Percentiles rank a stretch among this genome's conserved stretches.
Evolutionary conservation across 805 yeast species (phyloP).

Genomic region (Saccharomycopsis vini): DNA sequence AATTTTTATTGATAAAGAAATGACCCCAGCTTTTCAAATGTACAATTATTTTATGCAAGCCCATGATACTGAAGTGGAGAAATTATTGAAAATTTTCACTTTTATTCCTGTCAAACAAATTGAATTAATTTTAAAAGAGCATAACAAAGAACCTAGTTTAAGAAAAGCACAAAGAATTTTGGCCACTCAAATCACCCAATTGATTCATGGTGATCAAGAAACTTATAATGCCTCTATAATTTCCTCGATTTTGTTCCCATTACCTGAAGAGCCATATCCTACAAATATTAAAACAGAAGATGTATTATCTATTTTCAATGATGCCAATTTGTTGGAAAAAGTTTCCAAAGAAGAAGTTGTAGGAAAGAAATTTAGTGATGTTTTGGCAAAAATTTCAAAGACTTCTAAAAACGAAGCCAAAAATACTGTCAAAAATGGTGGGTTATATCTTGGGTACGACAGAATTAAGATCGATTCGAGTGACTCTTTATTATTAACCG

Average conservation of each 20-base stretch:
- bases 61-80: slow-evolving; percentile 66
- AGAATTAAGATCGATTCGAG: slow-evolving; percentile 45
- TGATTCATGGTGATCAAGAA: slow-evolving; percentile 75
- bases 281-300: slow-evolving; percentile 39
- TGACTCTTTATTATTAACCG: slow-evolving; percentile 39
- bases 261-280: slow-evolving; percentile 39
- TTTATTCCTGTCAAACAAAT: slow-evolving; percentile 60
- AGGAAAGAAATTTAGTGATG: slow-evolving; percentile 37
- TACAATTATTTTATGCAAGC: slow-evolving; percentile 80
- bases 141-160: slow-evolving; percentile 47
- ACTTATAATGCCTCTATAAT: slow-evolving; percentile 61
- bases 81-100: slow-evolving; percentile 68
- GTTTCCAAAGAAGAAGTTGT: slow-evolving; percentile 30
- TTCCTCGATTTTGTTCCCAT: slow-evolving; percentile 59
- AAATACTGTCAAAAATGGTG: slow-evolving; percentile 58
- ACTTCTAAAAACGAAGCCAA: slow-evolving; percentile 51
- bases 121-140: slow-evolving; percentile 41
- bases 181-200: slow-evolving; percentile 64
- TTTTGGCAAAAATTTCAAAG: slow-evolving; percentile 40
- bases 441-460: slow-evolving; percentile 60
- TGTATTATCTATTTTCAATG: slow-evolving; percentile 45
- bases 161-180: slow-evolving; percentile 68
- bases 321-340: slow-evolving; percentile 44
- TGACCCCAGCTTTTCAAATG: slow-evolving; percentile 72
- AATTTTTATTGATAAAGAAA: slow-evolving; percentile 65